Conservation (phyloP, 169 alveolate genomes). For the Eimeria nieschulzi region DNA sequence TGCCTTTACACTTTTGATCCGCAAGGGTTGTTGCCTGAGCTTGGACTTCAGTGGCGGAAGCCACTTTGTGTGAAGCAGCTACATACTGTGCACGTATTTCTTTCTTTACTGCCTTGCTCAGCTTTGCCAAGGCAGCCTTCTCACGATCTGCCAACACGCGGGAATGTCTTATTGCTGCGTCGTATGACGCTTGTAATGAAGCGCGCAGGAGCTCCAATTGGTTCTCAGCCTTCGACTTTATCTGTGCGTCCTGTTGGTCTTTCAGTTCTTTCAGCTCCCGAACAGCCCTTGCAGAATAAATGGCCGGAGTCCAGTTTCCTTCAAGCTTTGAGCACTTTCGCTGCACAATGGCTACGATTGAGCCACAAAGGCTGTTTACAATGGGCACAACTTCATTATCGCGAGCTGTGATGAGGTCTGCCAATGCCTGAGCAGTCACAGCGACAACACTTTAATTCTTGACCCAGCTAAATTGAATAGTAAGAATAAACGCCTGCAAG, state of each 20-base stretch:
- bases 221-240: slow-evolving; percentile 20
- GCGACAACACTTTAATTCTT: no score
- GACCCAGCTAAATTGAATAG: no score
- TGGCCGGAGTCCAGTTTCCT: slow-evolving; percentile 45
- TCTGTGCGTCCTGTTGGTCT: slow-evolving; percentile 50
- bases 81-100: slow-evolving; percentile 31
- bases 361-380: slow-evolving; percentile 60
- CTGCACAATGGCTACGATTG: slow-evolving; percentile 32
- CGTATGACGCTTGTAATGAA: slow-evolving; percentile 43
- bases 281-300: slow-evolving; percentile 10
- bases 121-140: slow-evolving; percentile 27
- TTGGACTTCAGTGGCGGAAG: slow-evolving; percentile 35
- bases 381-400: slow-evolving; percentile 35
- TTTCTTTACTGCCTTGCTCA: slow-evolving; percentile 43
- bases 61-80: slow-evolving; percentile 20
- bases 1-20: slow-evolving; percentile 36
- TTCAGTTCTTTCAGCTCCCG: slow-evolving; percentile 42
- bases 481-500: no score
- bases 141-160: slow-evolving; percentile 55
- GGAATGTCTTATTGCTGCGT: slow-evolving; percentile 35
- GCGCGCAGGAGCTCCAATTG: slow-evolving; percentile 53
- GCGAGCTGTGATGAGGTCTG: slow-evolving; percentile 50
- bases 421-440: slow-evolving; percentile 10
- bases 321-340: slow-evolving; percentile 30
- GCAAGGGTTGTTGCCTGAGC: slow-evolving; percentile 11